phyloP scores from a whole-genome alignment of 768 basidiomycete genomes.

The Boletus huronensis region DNA sequence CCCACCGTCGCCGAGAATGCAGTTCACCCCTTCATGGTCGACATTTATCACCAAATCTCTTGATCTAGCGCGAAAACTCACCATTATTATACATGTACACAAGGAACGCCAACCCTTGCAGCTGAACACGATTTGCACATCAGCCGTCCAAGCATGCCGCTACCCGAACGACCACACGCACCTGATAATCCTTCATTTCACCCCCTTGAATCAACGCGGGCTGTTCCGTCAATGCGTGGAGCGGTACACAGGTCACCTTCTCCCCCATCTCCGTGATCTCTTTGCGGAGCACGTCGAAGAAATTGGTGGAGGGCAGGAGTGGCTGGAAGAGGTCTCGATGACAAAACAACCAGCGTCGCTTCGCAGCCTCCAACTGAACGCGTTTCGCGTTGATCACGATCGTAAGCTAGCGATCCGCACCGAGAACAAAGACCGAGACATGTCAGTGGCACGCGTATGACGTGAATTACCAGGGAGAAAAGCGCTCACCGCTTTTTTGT shows the following conservation, averaged over 20 bases:
- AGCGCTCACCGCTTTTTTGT: slow-evolving; percentile 40
- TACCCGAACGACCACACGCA: slow-evolving; percentile 17
- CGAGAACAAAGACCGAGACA: not conserved
- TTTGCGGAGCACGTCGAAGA: slow-evolving; percentile 36
- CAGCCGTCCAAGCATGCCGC: not conserved
- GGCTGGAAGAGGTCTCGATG: slow-evolving; percentile 46
- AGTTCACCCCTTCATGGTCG: slow-evolving; percentile 50
- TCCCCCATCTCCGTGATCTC: slow-evolving; percentile 30
- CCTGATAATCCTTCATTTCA: slow-evolving; percentile 72
- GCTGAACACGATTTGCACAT: slow-evolving; percentile 26
- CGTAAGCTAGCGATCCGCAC: slow-evolving; percentile 36
- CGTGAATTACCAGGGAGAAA: not conserved
- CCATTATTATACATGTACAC: slow-evolving; percentile 67
- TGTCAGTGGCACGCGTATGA: not conserved
- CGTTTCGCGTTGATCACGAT: slow-evolving; percentile 36
- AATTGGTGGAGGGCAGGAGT: slow-evolving; percentile 41
- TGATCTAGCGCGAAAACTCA: slow-evolving; percentile 15
- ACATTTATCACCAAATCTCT: not conserved
- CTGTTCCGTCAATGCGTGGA: slow-evolving; percentile 42
- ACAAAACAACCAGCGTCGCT: slow-evolving; percentile 44
- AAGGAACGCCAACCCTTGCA: slow-evolving; percentile 64
- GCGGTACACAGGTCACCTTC: slow-evolving; percentile 32
- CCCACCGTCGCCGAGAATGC: slow-evolving; percentile 68
- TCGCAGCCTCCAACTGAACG: slow-evolving; percentile 38
- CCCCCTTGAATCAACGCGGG: slow-evolving; percentile 52